These are phyloP conservation scores for Mycosarcoma mackinlayi DNA, from an alignment of 1,284 basidiomycete species.

Conservation along the genomic window DNA sequence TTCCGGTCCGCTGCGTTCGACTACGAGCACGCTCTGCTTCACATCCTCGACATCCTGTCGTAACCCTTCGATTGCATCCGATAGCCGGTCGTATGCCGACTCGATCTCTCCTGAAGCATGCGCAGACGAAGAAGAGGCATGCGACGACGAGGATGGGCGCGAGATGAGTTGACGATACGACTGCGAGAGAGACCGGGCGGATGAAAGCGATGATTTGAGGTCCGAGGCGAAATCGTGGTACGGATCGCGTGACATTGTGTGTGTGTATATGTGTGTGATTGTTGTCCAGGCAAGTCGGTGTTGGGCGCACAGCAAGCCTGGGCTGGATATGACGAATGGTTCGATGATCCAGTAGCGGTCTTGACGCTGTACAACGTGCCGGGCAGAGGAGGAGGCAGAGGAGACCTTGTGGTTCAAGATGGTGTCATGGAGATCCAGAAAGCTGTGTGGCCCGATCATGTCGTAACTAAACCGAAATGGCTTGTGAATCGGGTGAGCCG, in stretches of 20 bases:
- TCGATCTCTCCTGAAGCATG: constrained; percentile 14
- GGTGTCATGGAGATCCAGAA: constrained; percentile 13
- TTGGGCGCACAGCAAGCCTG: too few species aligned
- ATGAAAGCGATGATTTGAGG: constrained; percentile 52
- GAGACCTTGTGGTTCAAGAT: too few species aligned
- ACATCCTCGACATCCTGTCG: constrained; percentile 63
- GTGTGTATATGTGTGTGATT: too few species aligned
- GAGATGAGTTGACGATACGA: constrained; percentile 40
- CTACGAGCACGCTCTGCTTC: constrained; percentile 58
- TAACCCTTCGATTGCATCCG: constrained; percentile 53
- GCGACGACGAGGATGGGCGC: constrained; percentile 8
- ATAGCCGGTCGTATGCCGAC: constrained; percentile 49
- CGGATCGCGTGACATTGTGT: constrained; percentile 61
- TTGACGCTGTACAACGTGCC: too few species aligned
- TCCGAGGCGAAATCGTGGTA: constrained; percentile 65
- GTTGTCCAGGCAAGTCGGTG: too few species aligned
- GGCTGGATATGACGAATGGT: too few species aligned
- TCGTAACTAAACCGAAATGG: background rate
- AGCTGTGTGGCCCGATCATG: too few species aligned
- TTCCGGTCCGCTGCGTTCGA: constrained; percentile 60
- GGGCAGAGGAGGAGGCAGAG: too few species aligned
- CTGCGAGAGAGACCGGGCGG: constrained; percentile 44
- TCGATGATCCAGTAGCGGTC: too few species aligned
- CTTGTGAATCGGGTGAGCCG: constrained; percentile 16
- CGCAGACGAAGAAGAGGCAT: constrained; percentile 2